Base-by-base conservation (phyloP, 306 rosid genomes). In the Pterocarpus santalinus region DNA sequence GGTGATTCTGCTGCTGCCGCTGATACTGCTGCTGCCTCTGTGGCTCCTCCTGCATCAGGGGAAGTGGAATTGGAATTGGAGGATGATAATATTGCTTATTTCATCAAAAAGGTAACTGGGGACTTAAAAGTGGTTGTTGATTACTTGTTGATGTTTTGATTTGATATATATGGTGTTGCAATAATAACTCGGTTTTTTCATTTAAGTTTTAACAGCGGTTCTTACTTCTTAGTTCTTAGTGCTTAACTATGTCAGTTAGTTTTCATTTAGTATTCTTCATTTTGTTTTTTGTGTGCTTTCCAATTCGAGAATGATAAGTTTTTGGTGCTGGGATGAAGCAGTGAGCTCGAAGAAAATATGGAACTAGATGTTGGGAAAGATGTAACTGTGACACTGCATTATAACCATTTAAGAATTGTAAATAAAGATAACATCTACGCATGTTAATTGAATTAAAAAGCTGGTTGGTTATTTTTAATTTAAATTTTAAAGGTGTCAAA, bases 71-170 rank as follows among this genome's bases (percentile, higher is more conserved):
- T 47, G 13, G 53, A 85, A 34, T 83, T 86, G 69, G 92, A 87
- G 67, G 88, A 86, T 75, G 99, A 92, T 65, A 88, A 87, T 60
- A 65, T 96, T 81, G 78, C 79, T 83, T 96, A 96, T 94, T 93
- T 90, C 92, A 88, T 94, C 49, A 88, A 85, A 57, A 90, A 93
- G 99, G 99, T 95, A 89, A 79, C 5, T 49, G 7, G 17, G 65
- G 63, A 47, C 35, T 63, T 62, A 5, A n/a, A 66, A 36, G 13
- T 22, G 30, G 73, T 55, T 81, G 41, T 72, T n/a, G 14, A 69
- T 22, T 22, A 22, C n/a, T 33, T n/a, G 46, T 8, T 49, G 33
- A 28, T 47, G 22, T 67, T 65, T 72, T 35, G 77, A 57, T 76
- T 72, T 35, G 77, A 57, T 76, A 38, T 22, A 13, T 32, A 22